phyloP scores from a whole-genome alignment of 192 early-diverging fungal species.

The Backusella macrospora region DNA sequence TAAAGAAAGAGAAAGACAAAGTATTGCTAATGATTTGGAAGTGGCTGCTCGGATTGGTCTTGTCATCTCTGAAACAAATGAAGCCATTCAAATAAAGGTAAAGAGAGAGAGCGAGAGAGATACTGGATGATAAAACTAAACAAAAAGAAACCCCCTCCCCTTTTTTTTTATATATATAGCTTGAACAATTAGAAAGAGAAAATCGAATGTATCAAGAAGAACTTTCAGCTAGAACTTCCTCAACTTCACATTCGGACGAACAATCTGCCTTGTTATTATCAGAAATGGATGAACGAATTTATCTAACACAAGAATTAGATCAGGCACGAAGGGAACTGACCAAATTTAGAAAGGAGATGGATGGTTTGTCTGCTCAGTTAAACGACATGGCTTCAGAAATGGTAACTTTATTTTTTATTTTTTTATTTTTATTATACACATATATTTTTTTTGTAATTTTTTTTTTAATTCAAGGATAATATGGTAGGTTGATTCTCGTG shows the following conservation, averaged over 20 bases:
- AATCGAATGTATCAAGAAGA: constrained; percentile 32
- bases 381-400: constrained; percentile 62
- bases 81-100: constrained; percentile 55
- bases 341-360: constrained; percentile 58
- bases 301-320: constrained; percentile 53
- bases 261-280: constrained; percentile 21
- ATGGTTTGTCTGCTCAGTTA: constrained; percentile 57
- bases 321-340: constrained; percentile 53
- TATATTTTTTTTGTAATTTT: constrained; percentile 3
- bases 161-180: too few relatives aligned
- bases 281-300: constrained; percentile 49
- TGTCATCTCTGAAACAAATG: constrained; percentile 55
- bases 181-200: constrained; percentile 41
- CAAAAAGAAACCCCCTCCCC: background rate
- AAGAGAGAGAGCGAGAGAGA: background rate
- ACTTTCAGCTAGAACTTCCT: background rate
- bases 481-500: constrained; percentile 48
- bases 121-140: background rate
- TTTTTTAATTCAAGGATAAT: background rate
- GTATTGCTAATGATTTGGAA: constrained; percentile 55
- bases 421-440: too few relatives aligned
- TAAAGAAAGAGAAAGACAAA: constrained; percentile 59
- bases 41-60: constrained; percentile 64
- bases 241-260: background rate
- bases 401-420: constrained; percentile 24